These are phyloP conservation scores for Barnettozyma wickerhamii DNA, from an alignment of 805 yeast genomes.

Conservation along the genomic window DNA sequence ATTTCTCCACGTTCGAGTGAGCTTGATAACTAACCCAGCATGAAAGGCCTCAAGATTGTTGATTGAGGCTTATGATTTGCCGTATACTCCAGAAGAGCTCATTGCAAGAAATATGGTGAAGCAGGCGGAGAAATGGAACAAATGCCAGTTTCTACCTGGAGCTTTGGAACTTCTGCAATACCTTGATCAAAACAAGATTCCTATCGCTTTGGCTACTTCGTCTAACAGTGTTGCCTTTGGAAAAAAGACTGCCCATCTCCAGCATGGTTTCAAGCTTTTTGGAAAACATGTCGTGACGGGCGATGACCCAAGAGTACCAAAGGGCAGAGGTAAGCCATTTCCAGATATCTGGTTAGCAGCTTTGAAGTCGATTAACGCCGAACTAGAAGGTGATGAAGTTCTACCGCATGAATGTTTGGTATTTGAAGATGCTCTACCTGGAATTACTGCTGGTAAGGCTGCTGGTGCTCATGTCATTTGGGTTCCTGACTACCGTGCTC, in stretches of 20 bases:
- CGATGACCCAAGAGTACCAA: constrained; percentile 78
- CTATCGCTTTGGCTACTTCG: constrained; percentile 90
- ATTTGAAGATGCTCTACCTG: constrained; percentile 95
- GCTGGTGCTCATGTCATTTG: constrained; percentile 88
- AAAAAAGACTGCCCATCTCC: constrained; percentile 70
- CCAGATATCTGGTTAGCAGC: constrained; percentile 94
- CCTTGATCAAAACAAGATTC: constrained; percentile 50
- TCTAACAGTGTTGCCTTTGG: constrained; percentile 57
- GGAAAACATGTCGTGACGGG: constrained; percentile 74
- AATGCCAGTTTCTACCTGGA: constrained; percentile 73
- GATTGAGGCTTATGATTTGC: constrained; percentile 64
- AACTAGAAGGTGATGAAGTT: constrained; percentile 41
- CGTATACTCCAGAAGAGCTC: constrained; percentile 63
- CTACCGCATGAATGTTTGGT: constrained; percentile 76
- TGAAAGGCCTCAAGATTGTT: constrained; percentile 51
- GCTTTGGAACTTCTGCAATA: constrained; percentile 63
- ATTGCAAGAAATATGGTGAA: constrained; percentile 44
- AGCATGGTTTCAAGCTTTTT: constrained; percentile 60
- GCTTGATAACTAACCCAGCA: no score
- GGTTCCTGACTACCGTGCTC: constrained; percentile 85
- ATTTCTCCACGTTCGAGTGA: no score
- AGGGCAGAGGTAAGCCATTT: constrained; percentile 86
- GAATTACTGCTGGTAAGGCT: constrained; percentile 77
- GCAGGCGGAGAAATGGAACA: constrained; percentile 56
- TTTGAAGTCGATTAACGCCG: constrained; percentile 62